Percentiles rank a stretch among this genome's conserved stretches.
phyloP scores from a whole-genome alignment of 176 grass and related monocot species.

The Zoysia japonica region DNA sequence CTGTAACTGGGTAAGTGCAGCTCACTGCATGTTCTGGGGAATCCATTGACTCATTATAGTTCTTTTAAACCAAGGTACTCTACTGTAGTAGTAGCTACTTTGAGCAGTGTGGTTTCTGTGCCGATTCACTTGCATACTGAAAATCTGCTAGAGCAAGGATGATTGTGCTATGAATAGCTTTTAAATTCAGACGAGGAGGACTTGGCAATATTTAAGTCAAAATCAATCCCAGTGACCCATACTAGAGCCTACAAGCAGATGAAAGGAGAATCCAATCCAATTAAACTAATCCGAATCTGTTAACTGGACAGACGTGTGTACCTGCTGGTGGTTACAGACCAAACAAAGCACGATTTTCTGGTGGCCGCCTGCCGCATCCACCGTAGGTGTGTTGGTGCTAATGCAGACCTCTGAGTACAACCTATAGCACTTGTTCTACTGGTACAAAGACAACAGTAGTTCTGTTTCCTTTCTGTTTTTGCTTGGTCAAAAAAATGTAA shows the following conservation, averaged over 20 bases:
- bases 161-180: not conserved
- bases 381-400: not conserved
- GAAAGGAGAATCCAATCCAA: not conserved
- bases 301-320: not conserved
- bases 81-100: too few species aligned
- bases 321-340: constrained; percentile 18
- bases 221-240: not conserved
- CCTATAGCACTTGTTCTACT: not conserved
- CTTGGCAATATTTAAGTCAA: not conserved
- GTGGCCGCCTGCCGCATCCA: constrained; percentile 23
- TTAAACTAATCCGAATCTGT: not conserved
- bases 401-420: not conserved
- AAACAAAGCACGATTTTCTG: constrained; percentile 3
- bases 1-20: not conserved
- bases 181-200: too few species aligned
- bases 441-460: not conserved
- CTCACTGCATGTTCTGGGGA: not conserved
- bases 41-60: not conserved
- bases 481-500: not conserved
- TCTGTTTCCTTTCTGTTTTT: not conserved
- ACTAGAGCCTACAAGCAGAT: not conserved
- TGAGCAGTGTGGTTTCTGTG: not conserved
- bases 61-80: not conserved
- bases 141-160: not conserved
- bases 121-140: not conserved